Percentiles rank a stretch among this genome's conserved stretches.
Evolutionary conservation across 2,329 filamentous ascomycete genomes (phyloP).

Genomic region (Xylariomycetidae sp.): DNA sequence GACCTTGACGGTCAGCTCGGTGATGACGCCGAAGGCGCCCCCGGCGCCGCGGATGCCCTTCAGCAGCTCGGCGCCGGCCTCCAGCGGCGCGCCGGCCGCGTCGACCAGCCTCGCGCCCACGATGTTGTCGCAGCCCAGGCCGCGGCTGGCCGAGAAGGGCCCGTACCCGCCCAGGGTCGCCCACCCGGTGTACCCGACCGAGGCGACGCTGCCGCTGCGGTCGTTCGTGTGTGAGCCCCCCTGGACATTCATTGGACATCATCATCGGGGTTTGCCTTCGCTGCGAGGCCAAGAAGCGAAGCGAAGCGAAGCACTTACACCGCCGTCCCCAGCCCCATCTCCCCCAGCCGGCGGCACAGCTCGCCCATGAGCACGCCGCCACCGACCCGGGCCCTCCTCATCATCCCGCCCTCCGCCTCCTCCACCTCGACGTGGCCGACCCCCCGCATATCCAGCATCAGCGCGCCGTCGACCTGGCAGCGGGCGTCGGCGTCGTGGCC

Average conservation of each 20-base stretch:
- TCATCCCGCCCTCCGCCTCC: slow-evolving; percentile 4
- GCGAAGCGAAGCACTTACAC: slow-evolving; percentile 13
- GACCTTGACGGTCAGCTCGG: slow-evolving; percentile 33
- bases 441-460: slow-evolving; percentile 33
- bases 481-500: slow-evolving; percentile 31
- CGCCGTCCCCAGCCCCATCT: slow-evolving; percentile 24
- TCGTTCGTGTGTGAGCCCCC: too few species aligned
- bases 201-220: slow-evolving; percentile 16
- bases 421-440: slow-evolving; percentile 26
- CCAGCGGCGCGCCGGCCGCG: slow-evolving; percentile 28
- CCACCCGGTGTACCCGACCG: slow-evolving; percentile 30
- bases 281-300: too few species aligned
- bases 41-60: slow-evolving; percentile 34
- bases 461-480: slow-evolving; percentile 22
- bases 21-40: slow-evolving; percentile 33
- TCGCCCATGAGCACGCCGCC: slow-evolving; percentile 29
- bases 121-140: slow-evolving; percentile 32
- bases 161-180: slow-evolving; percentile 29
- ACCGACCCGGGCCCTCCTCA: slow-evolving; percentile 25
- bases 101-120: slow-evolving; percentile 32
- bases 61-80: slow-evolving; percentile 31
- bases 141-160: slow-evolving; percentile 23
- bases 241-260: too few species aligned
- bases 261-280: too few species aligned
- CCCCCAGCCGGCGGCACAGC: slow-evolving; percentile 20